These are phyloP conservation scores for Nakaseomyces glabratus DNA, from an alignment of 1,139 yeast species.

Conservation along the genomic window DNA sequence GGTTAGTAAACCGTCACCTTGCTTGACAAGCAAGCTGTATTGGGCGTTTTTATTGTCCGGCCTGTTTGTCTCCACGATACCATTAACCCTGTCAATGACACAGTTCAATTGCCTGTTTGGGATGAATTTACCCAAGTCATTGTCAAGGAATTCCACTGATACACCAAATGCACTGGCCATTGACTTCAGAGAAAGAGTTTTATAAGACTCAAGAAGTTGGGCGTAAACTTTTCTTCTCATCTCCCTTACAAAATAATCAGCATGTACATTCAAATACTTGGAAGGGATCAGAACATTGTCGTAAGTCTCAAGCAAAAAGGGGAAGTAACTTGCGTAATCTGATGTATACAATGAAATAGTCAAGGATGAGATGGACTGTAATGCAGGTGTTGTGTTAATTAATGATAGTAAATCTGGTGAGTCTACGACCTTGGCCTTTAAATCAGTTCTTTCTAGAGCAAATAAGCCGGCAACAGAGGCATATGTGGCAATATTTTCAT, in stretches of 20 bases:
- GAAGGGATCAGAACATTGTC: slow-evolving; percentile 64
- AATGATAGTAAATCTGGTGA: slow-evolving; percentile 88
- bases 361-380: slow-evolving; percentile 75
- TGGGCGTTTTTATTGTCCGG: slow-evolving; percentile 95
- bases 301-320: slow-evolving; percentile 67
- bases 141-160: slow-evolving; percentile 68
- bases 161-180: slow-evolving; percentile 96
- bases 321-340: slow-evolving; percentile 76
- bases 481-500: slow-evolving; percentile 82
- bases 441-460: slow-evolving; percentile 71
- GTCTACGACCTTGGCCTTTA: slow-evolving; percentile 78
- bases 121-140: slow-evolving; percentile 80
- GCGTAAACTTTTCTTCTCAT: slow-evolving; percentile 93
- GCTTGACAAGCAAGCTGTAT: slow-evolving; percentile 79
- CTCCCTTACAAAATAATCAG: slow-evolving; percentile 79
- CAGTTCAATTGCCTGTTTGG: slow-evolving; percentile 92
- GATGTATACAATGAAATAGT: slow-evolving; percentile 85
- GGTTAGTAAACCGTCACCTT: slow-evolving; percentile 87
- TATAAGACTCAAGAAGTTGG: slow-evolving; percentile 88
- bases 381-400: slow-evolving; percentile 57
- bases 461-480: slow-evolving; percentile 83
- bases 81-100: slow-evolving; percentile 91
- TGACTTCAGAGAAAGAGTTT: slow-evolving; percentile 76
- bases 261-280: slow-evolving; percentile 70
- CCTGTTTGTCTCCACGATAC: slow-evolving; percentile 89